Evolutionary conservation across 805 yeast species (phyloP), one percentile per base, ranked within the genome.

Genomic region (Zygosaccharomyces kombuchaensis): DNA sequence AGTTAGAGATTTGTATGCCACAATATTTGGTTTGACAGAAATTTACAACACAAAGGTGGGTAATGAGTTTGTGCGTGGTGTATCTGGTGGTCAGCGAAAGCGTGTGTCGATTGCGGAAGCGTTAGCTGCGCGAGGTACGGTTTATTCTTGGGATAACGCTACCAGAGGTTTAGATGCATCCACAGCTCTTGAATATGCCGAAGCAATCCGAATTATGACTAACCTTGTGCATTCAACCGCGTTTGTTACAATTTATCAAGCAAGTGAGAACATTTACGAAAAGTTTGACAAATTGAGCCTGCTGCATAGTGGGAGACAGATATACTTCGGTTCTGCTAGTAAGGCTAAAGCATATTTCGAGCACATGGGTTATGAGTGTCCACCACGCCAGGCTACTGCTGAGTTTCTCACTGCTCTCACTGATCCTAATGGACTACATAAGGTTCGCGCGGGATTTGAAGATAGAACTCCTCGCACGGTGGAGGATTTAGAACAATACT

Each of bases 51-150:
- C 82, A 17, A 72, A 71, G 46, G 82, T 78, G 16, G 82, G 82
- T 44, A 71, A 72, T 58, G 82, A 77, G 47, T 70, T 71, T 38
- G 71, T 81, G 30, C 75, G 87, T 63, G 87, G 89, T 68, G 85
- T 83, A 27, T 82, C 91, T 43, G 91, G 95, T 59, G 93, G 95
- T 72, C 93, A 87, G 67, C 73, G 95, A 54, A 85, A 85, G 66
- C 78, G 95, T 70, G 91, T 87, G 9, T 83, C 91, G 10, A 81
- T 87, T 57, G 87, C 89, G 10, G 95, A 87, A 66, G 86, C 83
- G 1, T 66, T 81, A 23, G 75, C 81, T 16, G 71, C 78, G 23
- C 74, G 80, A 30, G 82, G 84, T 19, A 64, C 76, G 16, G 63
- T 81, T 23, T 77, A 74, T 52, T 77, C 81, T 61, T 80, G 84